Percentiles rank a stretch among this genome's conserved stretches.
phyloP scores from a whole-genome alignment of 805 yeast genomes.

The Candida stauntonica region DNA sequence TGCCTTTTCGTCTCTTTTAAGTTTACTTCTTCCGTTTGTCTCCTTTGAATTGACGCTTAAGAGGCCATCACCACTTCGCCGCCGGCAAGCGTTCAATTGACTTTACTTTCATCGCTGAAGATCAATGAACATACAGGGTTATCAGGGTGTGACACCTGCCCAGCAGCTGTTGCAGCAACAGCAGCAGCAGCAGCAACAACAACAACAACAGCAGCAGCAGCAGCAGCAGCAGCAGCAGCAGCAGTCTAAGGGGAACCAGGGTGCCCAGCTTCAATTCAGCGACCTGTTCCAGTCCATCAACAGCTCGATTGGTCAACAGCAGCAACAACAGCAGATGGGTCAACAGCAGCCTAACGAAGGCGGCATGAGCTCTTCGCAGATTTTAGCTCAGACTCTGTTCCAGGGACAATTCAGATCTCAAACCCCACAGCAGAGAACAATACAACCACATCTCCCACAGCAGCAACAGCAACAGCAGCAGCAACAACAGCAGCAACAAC shows the following conservation, averaged over 20 bases:
- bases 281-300: constrained; percentile 23
- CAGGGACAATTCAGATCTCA: constrained; percentile 36
- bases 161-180: constrained; percentile 26
- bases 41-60: too few relatives aligned
- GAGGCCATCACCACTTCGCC: too few relatives aligned
- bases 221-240: constrained; percentile 20
- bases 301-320: constrained; percentile 14
- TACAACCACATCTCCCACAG: constrained; percentile 30
- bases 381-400: constrained; percentile 37
- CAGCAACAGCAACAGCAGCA: constrained; percentile 16
- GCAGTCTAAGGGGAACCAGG: constrained; percentile 14
- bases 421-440: constrained; percentile 29
- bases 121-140: constrained; percentile 23
- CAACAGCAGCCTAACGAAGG: constrained; percentile 23
- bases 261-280: constrained; percentile 20
- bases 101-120: too few relatives aligned
- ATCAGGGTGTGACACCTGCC: constrained; percentile 25
- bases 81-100: too few relatives aligned
- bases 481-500: constrained; percentile 23
- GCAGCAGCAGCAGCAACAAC: constrained; percentile 20
- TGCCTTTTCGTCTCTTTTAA: too few relatives aligned
- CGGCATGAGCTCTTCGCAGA: constrained; percentile 30
- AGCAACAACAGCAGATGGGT: constrained; percentile 19
- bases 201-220: constrained; percentile 14
- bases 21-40: too few relatives aligned